Percentiles rank a stretch among this genome's conserved stretches.
Evolutionary conservation across 352 stramenopile species (phyloP).

Genomic region (Phytophthora hybrid): DNA sequence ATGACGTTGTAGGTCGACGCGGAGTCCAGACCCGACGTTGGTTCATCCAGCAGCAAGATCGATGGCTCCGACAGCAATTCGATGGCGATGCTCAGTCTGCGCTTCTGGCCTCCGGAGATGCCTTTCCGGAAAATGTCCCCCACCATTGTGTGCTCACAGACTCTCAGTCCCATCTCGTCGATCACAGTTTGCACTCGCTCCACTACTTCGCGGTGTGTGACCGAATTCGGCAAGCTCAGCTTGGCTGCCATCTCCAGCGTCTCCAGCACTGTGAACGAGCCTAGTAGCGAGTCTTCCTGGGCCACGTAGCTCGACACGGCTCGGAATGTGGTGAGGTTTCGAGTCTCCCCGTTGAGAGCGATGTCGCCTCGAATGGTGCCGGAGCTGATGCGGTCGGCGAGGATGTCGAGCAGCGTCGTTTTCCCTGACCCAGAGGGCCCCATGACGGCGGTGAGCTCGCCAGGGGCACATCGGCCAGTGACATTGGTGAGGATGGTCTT

Average conservation of each 20-base stretch:
- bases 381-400: conserved; percentile 53
- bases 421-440: conserved; percentile 67
- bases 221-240: conserved; percentile 52
- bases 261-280: conserved; percentile 73
- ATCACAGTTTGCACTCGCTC: conserved; percentile 68
- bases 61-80: conserved; percentile 94
- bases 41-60: conserved; percentile 95
- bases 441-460: conserved; percentile 72
- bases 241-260: conserved; percentile 68
- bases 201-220: conserved; percentile 40
- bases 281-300: conserved; percentile 62
- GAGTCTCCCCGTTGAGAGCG: conserved; percentile 52
- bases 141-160: conserved; percentile 62
- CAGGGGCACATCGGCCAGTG: conserved; percentile 59
- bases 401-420: conserved; percentile 72
- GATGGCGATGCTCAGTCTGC: conserved; percentile 93
- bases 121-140: conserved; percentile 88
- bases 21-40: conserved; percentile 92
- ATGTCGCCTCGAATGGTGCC: conserved; percentile 50
- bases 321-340: conserved; percentile 45
- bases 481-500: conserved; percentile 66
- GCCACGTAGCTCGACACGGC: conserved; percentile 64
- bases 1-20: conserved; percentile 91
- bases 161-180: conserved; percentile 69
- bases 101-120: conserved; percentile 89